phyloP scores from a whole-genome alignment of 345 rosid species.

The Rhizophora mangle region DNA sequence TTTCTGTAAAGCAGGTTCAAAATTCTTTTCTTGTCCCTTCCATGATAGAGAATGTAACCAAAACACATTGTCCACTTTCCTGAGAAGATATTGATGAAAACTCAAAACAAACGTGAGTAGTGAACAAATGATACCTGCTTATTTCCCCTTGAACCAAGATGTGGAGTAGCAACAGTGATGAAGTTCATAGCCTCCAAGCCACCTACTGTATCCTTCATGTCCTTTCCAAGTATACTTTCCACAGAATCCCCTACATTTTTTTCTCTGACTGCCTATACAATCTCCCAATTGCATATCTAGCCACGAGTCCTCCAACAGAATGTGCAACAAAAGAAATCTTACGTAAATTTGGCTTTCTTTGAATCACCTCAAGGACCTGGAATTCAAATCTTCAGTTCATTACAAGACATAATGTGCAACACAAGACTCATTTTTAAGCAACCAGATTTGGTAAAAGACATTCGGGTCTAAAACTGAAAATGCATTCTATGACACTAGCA shows the following conservation, averaged over 20 bases:
- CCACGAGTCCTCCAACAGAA: slow-evolving; percentile 87
- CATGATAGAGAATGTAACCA: neutral
- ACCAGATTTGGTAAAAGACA: slow-evolving; percentile 4
- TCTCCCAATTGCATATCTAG: slow-evolving; percentile 91
- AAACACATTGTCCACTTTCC: too few species aligned
- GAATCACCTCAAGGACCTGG: slow-evolving; percentile 76
- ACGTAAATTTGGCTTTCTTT: slow-evolving; percentile 51
- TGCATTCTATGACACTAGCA: neutral
- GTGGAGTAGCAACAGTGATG: slow-evolving; percentile 92
- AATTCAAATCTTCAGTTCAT: slow-evolving; percentile 17
- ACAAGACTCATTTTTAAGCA: neutral
- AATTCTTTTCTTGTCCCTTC: neutral
- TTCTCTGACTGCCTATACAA: slow-evolving; percentile 55
- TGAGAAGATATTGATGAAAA: slow-evolving; percentile 9
- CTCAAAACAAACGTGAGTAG: neutral
- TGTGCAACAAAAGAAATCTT: slow-evolving; percentile 93
- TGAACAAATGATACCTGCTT: slow-evolving; percentile 55
- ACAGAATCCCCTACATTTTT: slow-evolving; percentile 29
- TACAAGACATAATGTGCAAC: slow-evolving; percentile 1
- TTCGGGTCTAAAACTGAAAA: neutral
- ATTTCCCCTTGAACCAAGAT: slow-evolving; percentile 96
- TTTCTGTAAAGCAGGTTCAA: neutral
- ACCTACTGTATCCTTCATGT: slow-evolving; percentile 52
- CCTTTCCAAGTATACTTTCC: slow-evolving; percentile 22
- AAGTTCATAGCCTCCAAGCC: slow-evolving; percentile 89